These are phyloP conservation scores for Heliocybe sulcata DNA, from an alignment of 1,284 basidiomycete genomes.

Conservation along the genomic window DNA sequence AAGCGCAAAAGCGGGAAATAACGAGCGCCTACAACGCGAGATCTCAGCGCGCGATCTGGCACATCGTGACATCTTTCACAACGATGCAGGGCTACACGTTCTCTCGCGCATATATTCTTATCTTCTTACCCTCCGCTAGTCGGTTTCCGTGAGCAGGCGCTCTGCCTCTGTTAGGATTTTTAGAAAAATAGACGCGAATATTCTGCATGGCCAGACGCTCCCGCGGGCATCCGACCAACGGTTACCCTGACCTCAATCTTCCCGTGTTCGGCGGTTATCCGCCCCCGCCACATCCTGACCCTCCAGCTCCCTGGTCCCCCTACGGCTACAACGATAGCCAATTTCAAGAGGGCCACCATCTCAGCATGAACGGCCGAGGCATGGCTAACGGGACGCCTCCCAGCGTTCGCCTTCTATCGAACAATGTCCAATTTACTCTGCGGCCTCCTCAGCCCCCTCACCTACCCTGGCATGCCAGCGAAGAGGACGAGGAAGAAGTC, in stretches of 20 bases:
- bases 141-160: too few relatives aligned
- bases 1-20: not conserved
- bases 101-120: not conserved
- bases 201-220: too few relatives aligned
- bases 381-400: not conserved
- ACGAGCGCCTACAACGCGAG: not conserved
- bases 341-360: not conserved
- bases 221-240: too few relatives aligned
- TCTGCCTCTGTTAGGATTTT: too few relatives aligned
- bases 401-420: not conserved
- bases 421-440: not conserved
- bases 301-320: not conserved
- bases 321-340: not conserved
- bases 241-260: too few relatives aligned
- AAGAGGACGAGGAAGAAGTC: slow-evolving; percentile 36
- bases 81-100: not conserved
- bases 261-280: too few relatives aligned
- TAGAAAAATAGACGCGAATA: too few relatives aligned
- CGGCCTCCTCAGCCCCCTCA: not conserved
- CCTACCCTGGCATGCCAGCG: not conserved
- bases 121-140: not conserved
- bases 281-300: too few relatives aligned
- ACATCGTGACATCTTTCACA: not conserved
- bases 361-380: not conserved
- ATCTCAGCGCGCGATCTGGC: not conserved